These are phyloP conservation scores for Begonia masoniana DNA, from an alignment of 306 rosid genomes.

Conservation along the genomic window DNA sequence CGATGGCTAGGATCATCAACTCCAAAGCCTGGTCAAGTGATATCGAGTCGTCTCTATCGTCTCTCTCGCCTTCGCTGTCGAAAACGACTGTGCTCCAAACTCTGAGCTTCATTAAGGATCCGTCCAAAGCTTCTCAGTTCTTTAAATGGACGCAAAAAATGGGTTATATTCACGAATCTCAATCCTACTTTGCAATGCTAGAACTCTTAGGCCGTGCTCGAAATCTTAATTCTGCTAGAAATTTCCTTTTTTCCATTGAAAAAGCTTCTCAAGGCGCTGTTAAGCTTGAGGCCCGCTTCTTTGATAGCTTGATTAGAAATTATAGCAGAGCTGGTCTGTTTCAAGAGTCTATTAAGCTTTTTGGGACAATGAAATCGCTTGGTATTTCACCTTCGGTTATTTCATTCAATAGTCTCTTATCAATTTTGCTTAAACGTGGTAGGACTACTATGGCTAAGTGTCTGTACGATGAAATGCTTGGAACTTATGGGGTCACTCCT, in stretches of 20 bases:
- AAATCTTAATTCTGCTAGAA: constrained; percentile 58
- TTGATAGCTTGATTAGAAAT: constrained; percentile 62
- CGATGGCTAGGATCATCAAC: constrained; percentile 38
- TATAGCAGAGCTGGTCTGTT: constrained; percentile 63
- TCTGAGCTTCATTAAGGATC: constrained; percentile 31
- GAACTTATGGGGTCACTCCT: constrained; percentile 57
- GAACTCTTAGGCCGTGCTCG: constrained; percentile 41
- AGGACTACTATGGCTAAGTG: constrained; percentile 50
- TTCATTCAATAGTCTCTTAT: constrained; percentile 43
- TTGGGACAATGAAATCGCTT: constrained; percentile 39
- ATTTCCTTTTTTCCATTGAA: constrained; percentile 60
- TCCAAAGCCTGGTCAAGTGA: constrained; percentile 36
- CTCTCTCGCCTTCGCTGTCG: constrained; percentile 35
- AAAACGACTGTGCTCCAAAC: constrained; percentile 50
- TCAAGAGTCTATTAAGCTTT: constrained; percentile 58
- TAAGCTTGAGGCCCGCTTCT: constrained; percentile 54
- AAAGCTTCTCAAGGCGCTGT: constrained; percentile 43
- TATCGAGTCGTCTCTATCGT: constrained; percentile 31
- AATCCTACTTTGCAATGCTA: constrained; percentile 46
- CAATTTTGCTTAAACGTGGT: constrained; percentile 57
- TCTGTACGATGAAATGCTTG: constrained; percentile 65
- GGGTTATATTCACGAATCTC: constrained; percentile 46
- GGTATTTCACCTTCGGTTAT: constrained; percentile 57
- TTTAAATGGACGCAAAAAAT: constrained; percentile 45
- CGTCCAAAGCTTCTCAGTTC: constrained; percentile 41